A percentile compares a stretch with the other conserved stretches of the same genome.
phyloP scores from a whole-genome alignment of 192 early-diverging fungal genomes.

The Entomortierella parvispora region DNA sequence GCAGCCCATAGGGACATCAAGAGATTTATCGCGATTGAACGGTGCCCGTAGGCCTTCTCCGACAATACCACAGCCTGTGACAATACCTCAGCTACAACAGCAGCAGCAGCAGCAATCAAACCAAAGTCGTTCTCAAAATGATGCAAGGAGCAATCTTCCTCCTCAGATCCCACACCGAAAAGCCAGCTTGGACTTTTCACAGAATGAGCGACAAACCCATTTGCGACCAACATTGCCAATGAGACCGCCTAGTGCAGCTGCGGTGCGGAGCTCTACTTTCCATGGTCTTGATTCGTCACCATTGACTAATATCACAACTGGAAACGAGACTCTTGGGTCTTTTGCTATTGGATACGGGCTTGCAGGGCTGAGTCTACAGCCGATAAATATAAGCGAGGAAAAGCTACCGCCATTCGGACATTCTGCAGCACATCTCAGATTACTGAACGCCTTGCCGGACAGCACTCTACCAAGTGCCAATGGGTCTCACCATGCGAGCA shows the following conservation, averaged over 20 bases:
- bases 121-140: background rate
- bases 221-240: slow-evolving; percentile 40
- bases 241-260: slow-evolving; percentile 42
- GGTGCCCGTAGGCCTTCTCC: slow-evolving; percentile 35
- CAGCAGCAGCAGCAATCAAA: slow-evolving; percentile 15
- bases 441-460: slow-evolving; percentile 33
- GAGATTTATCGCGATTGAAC: slow-evolving; percentile 9
- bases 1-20: background rate
- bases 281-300: slow-evolving; percentile 38
- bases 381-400: slow-evolving; percentile 50
- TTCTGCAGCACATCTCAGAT: slow-evolving; percentile 37
- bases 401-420: slow-evolving; percentile 48
- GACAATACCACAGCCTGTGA: slow-evolving; percentile 8
- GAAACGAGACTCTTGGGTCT: background rate
- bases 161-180: slow-evolving; percentile 42
- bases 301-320: background rate
- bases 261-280: slow-evolving; percentile 47
- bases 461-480: background rate
- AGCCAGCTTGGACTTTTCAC: slow-evolving; percentile 48
- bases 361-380: slow-evolving; percentile 26
- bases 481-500: slow-evolving; percentile 16
- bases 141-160: slow-evolving; percentile 23
- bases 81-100: slow-evolving; percentile 1
- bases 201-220: slow-evolving; percentile 29
- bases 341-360: background rate